Evolutionary conservation across 257 asterid species (phyloP), one percentile per base, ranked within the genome.

Genomic region (Datura wrightii): DNA sequence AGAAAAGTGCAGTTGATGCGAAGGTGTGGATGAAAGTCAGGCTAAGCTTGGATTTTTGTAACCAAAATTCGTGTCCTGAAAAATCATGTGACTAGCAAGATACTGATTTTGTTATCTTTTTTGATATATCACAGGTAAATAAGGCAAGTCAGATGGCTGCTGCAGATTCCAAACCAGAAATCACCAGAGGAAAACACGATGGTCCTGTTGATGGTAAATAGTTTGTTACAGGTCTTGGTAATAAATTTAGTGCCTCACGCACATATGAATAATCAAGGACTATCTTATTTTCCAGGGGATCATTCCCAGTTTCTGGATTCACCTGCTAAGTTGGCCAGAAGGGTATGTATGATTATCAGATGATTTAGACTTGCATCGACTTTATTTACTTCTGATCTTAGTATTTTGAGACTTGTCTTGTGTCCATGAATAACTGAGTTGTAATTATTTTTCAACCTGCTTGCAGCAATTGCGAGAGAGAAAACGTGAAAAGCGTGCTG

Each of bases 401-500:
- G 16, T 59, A 10, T 46, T 19, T n/a, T 16, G 11, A 46, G 58
- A 7, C 48, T 52, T 50, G 63, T 9, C 42, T 76, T 78, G 31
- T 34, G 11, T 13, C 63, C 31, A 50, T 8, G 31, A 52, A 78
- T 52, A 52, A 78, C n/a, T 78, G 62, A 52, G 82, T 56, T 70
- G 62, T 65, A 54, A 66, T 72, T 86, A 13, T 89, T 58, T 84
- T 78, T 53, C 63, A 76, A 72, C 86, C 60, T 83, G 70, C 50
- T 79, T 90, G 93, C 95, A 97, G 99, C 97, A 90, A 91, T 82
- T 95, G 92, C 93, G 97, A 89, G 95, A 89, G 86, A 91, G 88
- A 88, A 90, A 90, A 80, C 94, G 93, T 71, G 99, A 95, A 89
- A 94, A 90, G 79, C 98, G 95, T 65, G 99, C 95, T 84, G 93